Percentiles rank a stretch among this genome's conserved stretches.
These are phyloP conservation scores for Phytophthora fragariae DNA, from an alignment of 352 stramenopile species.

Conservation along the genomic window DNA sequence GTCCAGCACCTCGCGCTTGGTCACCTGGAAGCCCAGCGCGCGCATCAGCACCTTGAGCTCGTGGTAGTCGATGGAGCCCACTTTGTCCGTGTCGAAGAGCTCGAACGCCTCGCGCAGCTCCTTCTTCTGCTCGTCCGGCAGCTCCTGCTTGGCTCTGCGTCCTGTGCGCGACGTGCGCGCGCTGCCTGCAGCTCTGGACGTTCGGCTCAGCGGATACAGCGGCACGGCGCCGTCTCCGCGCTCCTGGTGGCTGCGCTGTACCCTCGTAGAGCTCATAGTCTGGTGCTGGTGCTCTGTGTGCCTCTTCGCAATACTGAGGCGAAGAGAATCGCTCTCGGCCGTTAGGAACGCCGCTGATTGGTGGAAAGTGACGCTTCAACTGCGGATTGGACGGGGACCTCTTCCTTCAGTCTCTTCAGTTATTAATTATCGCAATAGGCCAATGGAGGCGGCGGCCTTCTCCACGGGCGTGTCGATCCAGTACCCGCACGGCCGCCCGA, in stretches of 20 bases:
- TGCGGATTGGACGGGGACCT: conserved; percentile 14
- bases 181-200: conserved; percentile 16
- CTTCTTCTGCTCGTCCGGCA: conserved; percentile 86
- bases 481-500: conserved; percentile 32
- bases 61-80: conserved; percentile 92
- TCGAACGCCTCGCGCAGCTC: conserved; percentile 94
- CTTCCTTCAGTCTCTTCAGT: conserved; percentile 12
- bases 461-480: conserved; percentile 67
- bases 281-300: not conserved
- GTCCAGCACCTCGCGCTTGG: conserved; percentile 89
- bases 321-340: not conserved
- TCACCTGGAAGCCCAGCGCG: conserved; percentile 93
- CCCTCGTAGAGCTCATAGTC: conserved; percentile 36
- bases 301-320: conserved; percentile 35
- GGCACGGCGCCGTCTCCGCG: conserved; percentile 35
- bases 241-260: conserved; percentile 43
- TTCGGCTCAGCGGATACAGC: conserved; percentile 30
- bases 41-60: conserved; percentile 96
- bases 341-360: conserved; percentile 13
- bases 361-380: conserved; percentile 15
- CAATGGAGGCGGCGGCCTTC: conserved; percentile 57
- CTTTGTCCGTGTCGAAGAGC: conserved; percentile 94
- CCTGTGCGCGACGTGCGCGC: conserved; percentile 16
- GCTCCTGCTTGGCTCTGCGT: conserved; percentile 71
- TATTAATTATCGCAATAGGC: not conserved